A percentile compares a stretch with the other conserved stretches of the same genome.
phyloP scores from a whole-genome alignment of 257 asterid species.

The Nicotiana paniculata region DNA sequence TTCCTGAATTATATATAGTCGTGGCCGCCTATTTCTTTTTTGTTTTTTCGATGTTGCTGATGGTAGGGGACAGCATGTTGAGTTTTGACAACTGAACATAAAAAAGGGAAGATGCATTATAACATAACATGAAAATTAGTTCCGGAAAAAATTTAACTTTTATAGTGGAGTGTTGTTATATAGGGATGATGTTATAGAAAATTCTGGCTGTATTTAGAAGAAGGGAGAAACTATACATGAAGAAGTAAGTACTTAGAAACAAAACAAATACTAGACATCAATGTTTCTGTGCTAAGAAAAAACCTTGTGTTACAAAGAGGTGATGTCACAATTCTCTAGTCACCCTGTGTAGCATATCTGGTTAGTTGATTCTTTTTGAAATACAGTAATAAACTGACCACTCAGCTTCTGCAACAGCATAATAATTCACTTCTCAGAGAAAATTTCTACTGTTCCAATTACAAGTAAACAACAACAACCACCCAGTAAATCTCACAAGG shows the following conservation, averaged over 20 bases:
- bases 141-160: too few relatives aligned
- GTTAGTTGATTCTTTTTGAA: neutral
- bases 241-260: neutral
- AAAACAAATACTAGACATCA: neutral
- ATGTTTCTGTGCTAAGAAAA: neutral
- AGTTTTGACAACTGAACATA: neutral
- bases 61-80: neutral
- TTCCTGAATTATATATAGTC: neutral
- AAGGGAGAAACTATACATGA: neutral
- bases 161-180: too few relatives aligned
- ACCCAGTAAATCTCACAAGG: too few relatives aligned
- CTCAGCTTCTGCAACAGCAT: neutral
- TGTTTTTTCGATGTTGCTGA: neutral
- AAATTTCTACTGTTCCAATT: neutral
- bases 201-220: neutral
- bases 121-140: too few relatives aligned
- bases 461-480: neutral
- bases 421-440: neutral
- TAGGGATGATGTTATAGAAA: too few relatives aligned
- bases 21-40: neutral
- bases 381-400: neutral
- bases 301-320: neutral
- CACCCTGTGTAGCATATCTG: neutral
- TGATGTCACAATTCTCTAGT: neutral
- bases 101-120: neutral